Conservation (phyloP, 441 rosid species). For the Mallotus repandus region DNA sequence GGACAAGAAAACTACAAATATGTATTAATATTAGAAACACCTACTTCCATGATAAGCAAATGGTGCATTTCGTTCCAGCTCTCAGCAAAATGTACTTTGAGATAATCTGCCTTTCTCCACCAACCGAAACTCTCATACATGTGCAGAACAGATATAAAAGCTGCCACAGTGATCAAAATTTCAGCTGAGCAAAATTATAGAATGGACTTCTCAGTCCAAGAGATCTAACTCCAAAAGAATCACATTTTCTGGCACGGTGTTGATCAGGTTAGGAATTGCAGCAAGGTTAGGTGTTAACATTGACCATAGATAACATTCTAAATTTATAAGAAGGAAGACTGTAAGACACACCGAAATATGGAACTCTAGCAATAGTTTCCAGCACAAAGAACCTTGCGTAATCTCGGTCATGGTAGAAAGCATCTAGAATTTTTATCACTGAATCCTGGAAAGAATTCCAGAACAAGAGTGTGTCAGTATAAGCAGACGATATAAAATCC, state of each 20-base stretch:
- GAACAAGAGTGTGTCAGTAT: slow-evolving; percentile 9
- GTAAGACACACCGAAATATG: slow-evolving; percentile 72
- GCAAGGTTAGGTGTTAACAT: background rate
- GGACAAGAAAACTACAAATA: background rate
- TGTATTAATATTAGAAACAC: slow-evolving; percentile 18
- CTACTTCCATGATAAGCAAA: slow-evolving; percentile 94
- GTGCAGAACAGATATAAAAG: slow-evolving; percentile 92
- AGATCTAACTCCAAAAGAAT: background rate
- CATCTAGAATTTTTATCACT: slow-evolving; percentile 78
- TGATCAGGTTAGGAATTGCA: background rate
- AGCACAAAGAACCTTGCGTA: slow-evolving; percentile 90
- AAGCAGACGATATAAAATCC: slow-evolving; percentile 8
- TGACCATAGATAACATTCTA: background rate
- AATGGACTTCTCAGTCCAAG: background rate
- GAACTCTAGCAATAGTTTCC: slow-evolving; percentile 95
- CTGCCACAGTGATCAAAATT: slow-evolving; percentile 37
- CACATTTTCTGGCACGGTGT: too few species aligned
- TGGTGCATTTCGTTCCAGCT: slow-evolving; percentile 99
- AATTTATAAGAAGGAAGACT: slow-evolving; percentile 1
- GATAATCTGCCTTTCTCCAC: slow-evolving; percentile 97
- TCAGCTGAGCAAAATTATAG: background rate
- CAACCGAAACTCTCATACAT: slow-evolving; percentile 99
- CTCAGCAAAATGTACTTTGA: slow-evolving; percentile 97
- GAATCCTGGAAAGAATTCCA: slow-evolving; percentile 52
- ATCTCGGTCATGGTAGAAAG: slow-evolving; percentile 68